Percentiles rank a stretch among this genome's conserved stretches.
Conservation (phyloP, 1,139 yeast genomes). For the Yamadazyma friedrichii region DNA sequence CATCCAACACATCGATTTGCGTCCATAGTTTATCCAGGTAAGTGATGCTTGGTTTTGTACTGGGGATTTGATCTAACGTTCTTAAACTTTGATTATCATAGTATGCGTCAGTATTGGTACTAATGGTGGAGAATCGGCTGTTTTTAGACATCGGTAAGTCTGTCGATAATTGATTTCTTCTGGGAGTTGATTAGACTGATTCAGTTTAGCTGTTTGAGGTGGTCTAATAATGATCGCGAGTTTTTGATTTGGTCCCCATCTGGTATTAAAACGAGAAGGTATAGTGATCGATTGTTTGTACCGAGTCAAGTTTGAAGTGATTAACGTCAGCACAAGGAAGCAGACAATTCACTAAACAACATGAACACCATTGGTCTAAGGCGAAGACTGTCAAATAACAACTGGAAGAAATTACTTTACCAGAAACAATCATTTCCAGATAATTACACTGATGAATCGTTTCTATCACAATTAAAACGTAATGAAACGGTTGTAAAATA, state of each 20-base stretch:
- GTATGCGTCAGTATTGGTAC: conserved; percentile 15
- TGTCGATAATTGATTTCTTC: conserved; percentile 5
- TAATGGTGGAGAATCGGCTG: conserved; percentile 8
- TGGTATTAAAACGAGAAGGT: no score
- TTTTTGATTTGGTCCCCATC: no score
- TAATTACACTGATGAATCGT: conserved; percentile 80
- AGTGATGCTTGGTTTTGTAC: conserved; percentile 51
- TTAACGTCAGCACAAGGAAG: no score
- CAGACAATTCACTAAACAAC: no score
- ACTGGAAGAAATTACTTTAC: conserved; percentile 88
- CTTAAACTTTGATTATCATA: conserved; percentile 30
- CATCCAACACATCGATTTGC: conserved; percentile 83
- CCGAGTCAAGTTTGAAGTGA: no score
- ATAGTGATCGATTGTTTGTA: conserved; percentile 6
- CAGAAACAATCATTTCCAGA: conserved; percentile 86
- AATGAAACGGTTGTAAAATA: conserved; percentile 74
- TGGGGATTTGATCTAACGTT: conserved; percentile 45
- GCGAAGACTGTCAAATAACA: neutral
- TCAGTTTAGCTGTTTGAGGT: no score
- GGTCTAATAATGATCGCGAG: no score
- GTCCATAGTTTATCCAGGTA: conserved; percentile 82
- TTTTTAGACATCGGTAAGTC: no score
- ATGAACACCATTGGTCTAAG: neutral
- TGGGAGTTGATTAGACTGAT: no score
- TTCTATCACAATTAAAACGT: conserved; percentile 73